Conservation (phyloP, 2,329 filamentous ascomycete genomes). For the Colletotrichum endophyticum region DNA sequence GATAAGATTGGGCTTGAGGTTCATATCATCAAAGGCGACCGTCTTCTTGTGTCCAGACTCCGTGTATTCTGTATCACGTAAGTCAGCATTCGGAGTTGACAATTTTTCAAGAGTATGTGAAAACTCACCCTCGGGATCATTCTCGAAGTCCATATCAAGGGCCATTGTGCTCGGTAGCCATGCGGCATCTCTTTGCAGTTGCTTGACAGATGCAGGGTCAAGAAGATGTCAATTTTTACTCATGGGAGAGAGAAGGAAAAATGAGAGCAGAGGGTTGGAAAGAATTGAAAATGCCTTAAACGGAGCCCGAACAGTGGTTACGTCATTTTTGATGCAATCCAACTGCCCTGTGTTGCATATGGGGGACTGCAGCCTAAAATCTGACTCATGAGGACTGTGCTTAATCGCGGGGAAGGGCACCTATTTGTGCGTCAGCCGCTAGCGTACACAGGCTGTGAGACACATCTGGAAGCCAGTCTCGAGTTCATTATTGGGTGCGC, state of each 20-base stretch:
- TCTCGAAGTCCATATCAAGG: neutral
- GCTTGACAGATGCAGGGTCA: neutral
- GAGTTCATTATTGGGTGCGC: too few species aligned
- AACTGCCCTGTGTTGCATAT: too few species aligned
- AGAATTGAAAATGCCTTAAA: neutral
- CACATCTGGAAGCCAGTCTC: too few species aligned
- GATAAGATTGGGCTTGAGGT: constrained; percentile 94
- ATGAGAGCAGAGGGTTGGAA: neutral
- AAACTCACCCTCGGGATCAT: neutral
- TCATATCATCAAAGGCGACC: constrained; percentile 98
- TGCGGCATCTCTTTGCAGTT: neutral
- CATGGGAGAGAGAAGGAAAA: neutral
- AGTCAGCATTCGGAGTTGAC: neutral
- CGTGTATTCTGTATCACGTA: neutral
- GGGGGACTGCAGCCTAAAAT: neutral
- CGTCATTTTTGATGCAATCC: neutral
- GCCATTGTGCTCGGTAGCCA: neutral
- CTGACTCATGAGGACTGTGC: neutral
- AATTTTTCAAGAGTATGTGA: neutral
- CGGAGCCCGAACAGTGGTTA: neutral
- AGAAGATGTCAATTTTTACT: neutral
- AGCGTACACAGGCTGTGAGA: too few species aligned
- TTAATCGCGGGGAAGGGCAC: neutral
- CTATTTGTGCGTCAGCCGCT: neutral
- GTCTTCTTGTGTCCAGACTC: constrained; percentile 99